Conservation (phyloP, 495 filamentous ascomycete species). For the Tuber melanosporum region DNA sequence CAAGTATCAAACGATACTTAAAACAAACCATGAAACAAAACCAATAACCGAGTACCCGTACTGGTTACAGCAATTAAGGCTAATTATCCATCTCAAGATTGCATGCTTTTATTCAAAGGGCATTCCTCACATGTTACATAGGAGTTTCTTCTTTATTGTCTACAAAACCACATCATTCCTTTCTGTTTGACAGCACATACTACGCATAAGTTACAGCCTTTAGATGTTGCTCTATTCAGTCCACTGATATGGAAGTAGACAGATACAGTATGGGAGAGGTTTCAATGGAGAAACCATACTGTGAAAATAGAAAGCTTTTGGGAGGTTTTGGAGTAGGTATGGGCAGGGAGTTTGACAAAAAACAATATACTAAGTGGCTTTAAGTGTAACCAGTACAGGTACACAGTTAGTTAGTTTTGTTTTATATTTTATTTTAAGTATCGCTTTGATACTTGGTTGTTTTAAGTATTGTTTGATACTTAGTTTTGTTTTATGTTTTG, state of each 20-base stretch:
- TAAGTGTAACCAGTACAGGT: too few species aligned
- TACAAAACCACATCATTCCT: conserved; percentile 12
- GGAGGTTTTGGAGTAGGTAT: background rate
- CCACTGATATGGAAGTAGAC: background rate
- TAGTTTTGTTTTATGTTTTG: too few species aligned
- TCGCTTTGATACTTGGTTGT: too few species aligned
- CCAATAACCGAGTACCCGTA: too few species aligned
- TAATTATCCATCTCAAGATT: too few species aligned
- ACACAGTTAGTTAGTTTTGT: too few species aligned
- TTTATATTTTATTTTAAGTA: too few species aligned
- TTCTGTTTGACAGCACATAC: conserved; percentile 17
- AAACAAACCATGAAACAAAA: too few species aligned
- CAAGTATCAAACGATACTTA: too few species aligned
- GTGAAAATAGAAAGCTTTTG: background rate
- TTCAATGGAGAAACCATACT: background rate
- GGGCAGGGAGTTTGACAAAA: background rate
- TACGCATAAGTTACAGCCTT: conserved; percentile 21
- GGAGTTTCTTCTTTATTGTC: conserved; percentile 16
- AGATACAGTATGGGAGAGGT: background rate
- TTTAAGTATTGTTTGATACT: too few species aligned
- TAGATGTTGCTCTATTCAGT: conserved; percentile 20
- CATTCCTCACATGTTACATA: conserved; percentile 20
- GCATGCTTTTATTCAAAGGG: conserved; percentile 3
- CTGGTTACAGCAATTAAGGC: too few species aligned
- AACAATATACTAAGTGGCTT: background rate